Conservation (phyloP, 208 protist genomes). For the Trypanosoma caninum region DNA sequence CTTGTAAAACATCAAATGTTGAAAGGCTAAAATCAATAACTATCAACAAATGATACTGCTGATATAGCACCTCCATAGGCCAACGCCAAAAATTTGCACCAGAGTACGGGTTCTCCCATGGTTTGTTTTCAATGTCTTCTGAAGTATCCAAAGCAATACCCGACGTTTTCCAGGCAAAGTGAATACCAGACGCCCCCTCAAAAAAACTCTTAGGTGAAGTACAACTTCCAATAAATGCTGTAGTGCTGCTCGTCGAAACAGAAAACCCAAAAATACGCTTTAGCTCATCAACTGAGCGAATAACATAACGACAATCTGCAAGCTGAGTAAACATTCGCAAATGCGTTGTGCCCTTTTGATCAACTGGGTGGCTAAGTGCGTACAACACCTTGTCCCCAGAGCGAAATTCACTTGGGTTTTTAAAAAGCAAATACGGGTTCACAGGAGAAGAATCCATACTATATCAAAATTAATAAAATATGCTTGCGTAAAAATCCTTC, state of each 20-base stretch:
- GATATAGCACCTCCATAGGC: slow-evolving; percentile 80
- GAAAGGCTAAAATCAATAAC: slow-evolving; percentile 71
- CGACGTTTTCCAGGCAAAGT: slow-evolving; percentile 20
- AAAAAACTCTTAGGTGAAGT: background rate
- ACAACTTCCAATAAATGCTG: slow-evolving; percentile 20
- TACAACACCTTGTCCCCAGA: slow-evolving; percentile 69
- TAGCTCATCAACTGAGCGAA: slow-evolving; percentile 26
- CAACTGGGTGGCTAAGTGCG: slow-evolving; percentile 35
- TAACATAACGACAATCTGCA: slow-evolving; percentile 1
- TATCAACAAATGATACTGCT: slow-evolving; percentile 74
- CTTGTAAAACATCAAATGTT: slow-evolving; percentile 66
- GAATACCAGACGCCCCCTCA: slow-evolving; percentile 2
- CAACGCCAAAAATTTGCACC: slow-evolving; percentile 65
- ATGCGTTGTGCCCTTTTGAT: background rate
- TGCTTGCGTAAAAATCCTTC: background rate
- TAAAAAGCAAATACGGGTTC: slow-evolving; percentile 75
- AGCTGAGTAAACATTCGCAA: slow-evolving; percentile 3
- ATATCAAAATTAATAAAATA: too few species aligned
- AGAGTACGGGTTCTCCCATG: slow-evolving; percentile 58
- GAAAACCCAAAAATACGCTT: slow-evolving; percentile 12
- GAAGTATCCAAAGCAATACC: slow-evolving; percentile 26
- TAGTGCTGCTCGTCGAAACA: slow-evolving; percentile 37
- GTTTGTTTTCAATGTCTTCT: slow-evolving; percentile 43
- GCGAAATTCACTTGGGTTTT: slow-evolving; percentile 52
- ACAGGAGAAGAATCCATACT: slow-evolving; percentile 71